Evolutionary conservation across 768 basidiomycete species (phyloP).

Genomic region (Trametes maxima): DNA sequence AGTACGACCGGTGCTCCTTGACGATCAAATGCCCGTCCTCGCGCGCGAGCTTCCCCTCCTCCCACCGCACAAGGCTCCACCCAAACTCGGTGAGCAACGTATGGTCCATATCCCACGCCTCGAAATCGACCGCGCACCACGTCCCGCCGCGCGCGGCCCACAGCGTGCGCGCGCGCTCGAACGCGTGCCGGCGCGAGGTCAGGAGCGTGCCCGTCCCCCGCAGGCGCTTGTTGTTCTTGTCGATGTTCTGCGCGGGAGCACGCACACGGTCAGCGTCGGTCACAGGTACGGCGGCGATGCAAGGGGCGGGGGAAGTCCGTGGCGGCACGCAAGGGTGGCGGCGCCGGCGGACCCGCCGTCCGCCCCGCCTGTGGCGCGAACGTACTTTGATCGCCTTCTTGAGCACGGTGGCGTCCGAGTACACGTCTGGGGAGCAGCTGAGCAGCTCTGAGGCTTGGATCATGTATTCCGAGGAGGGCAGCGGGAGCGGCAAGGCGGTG

Average conservation of each 20-base stretch:
- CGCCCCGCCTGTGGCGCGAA: neutral
- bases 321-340: neutral
- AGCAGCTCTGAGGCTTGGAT: slow-evolving; percentile 60
- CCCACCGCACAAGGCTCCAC: slow-evolving; percentile 65
- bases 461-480: slow-evolving; percentile 80
- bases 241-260: slow-evolving; percentile 53
- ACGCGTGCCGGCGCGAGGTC: slow-evolving; percentile 57
- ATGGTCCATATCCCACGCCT: slow-evolving; percentile 82
- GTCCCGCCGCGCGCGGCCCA: slow-evolving; percentile 66
- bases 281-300: neutral
- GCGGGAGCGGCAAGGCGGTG: slow-evolving; percentile 62
- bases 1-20: slow-evolving; percentile 58
- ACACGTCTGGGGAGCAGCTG: slow-evolving; percentile 59
- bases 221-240: slow-evolving; percentile 79
- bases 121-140: slow-evolving; percentile 83
- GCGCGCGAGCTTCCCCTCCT: slow-evolving; percentile 56
- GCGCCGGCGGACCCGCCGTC: neutral
- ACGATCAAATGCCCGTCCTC: slow-evolving; percentile 66
- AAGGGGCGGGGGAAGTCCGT: neutral
- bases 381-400: slow-evolving; percentile 61
- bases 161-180: slow-evolving; percentile 66
- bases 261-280: neutral
- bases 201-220: slow-evolving; percentile 63
- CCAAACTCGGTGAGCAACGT: slow-evolving; percentile 80
- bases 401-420: slow-evolving; percentile 54